Evolutionary conservation across 352 stramenopile species (phyloP).

Genomic region (Globisporangium takayamanum): DNA sequence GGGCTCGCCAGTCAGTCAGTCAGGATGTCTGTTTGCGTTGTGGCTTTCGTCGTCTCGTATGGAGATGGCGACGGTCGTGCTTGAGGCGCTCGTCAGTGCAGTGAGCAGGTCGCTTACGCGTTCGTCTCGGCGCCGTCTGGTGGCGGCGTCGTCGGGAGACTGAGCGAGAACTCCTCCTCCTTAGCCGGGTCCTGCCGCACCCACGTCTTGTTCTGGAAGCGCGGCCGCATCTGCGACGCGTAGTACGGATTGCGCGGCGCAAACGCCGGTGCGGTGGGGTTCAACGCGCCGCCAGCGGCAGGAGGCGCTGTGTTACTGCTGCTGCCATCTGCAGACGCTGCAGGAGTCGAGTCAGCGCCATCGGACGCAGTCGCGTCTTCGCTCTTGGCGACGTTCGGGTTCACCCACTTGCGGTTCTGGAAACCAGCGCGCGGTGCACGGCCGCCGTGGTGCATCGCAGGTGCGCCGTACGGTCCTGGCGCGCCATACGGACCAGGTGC

Average conservation of each 20-base stretch:
- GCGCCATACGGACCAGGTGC: constrained; percentile 15
- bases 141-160: constrained; percentile 67
- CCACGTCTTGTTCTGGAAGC: constrained; percentile 88
- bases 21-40: neutral
- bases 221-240: constrained; percentile 63
- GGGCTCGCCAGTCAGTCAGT: neutral
- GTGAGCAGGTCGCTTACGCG: constrained; percentile 5
- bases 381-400: constrained; percentile 62
- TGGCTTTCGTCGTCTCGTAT: neutral
- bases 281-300: constrained; percentile 16
- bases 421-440: constrained; percentile 52
- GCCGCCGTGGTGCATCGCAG: constrained; percentile 6
- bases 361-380: constrained; percentile 22
- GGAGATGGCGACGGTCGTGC: neutral
- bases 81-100: neutral
- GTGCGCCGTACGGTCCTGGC: constrained; percentile 5
- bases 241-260: constrained; percentile 63
- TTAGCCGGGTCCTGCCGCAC: constrained; percentile 64
- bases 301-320: neutral
- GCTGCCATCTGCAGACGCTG: neutral
- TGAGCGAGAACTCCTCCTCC: constrained; percentile 69
- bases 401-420: constrained; percentile 82
- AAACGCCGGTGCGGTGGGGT: constrained; percentile 30
- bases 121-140: constrained; percentile 34
- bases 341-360: constrained; percentile 12